Base-by-base conservation (phyloP, 2,329 filamentous ascomycete genomes). In the Fusarium siculi region DNA sequence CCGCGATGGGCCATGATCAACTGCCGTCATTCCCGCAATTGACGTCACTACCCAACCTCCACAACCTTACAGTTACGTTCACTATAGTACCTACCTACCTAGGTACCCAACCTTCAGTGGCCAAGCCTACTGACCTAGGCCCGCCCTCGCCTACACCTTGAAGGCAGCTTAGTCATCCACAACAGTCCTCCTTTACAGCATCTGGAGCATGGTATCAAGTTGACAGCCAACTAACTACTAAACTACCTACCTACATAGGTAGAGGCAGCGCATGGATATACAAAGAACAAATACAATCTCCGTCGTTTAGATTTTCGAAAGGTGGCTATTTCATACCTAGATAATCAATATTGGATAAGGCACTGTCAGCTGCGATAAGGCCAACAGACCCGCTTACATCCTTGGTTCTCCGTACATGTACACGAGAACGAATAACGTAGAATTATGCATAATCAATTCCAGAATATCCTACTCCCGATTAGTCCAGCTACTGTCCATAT, bases 1-100 rank as follows among this genome's bases (percentile, higher is more conserved):
- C 55, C 54, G 39, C 34, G 42, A 72, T 68, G 53, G 63, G 43
- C n/a, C 66, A 57, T 57, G 70, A 73, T 74, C 70, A 52, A 53
- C 71, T 61, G 63, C 71, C 71, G 71, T 72, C 42, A 63, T 67
- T 72, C 63, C 71, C 55, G 67, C 56, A 61, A 74, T 62, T 75
- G 69, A 74, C 72, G 72, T 74, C 72, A 75, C 30, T 49, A n/a
- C 46, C 46, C 19, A 9, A n/a, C 21, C 12, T 32, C 11, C 32
- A 12, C 14, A 30, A 30, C 28, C 28, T 30, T 30, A 30, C 28
- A 30, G 28, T 30, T 30, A 30, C 28, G 28, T 30, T 30, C 28
- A 30, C 9, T 30, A 30, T 30, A 30, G 28, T 30, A 9, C 9
- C 28, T 30, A 9, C 9, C 28, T 30, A 30, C 32, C 12, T 32